Base-by-base conservation (phyloP, 495 filamentous ascomycete species). In the Daldinia caldariorum region DNA sequence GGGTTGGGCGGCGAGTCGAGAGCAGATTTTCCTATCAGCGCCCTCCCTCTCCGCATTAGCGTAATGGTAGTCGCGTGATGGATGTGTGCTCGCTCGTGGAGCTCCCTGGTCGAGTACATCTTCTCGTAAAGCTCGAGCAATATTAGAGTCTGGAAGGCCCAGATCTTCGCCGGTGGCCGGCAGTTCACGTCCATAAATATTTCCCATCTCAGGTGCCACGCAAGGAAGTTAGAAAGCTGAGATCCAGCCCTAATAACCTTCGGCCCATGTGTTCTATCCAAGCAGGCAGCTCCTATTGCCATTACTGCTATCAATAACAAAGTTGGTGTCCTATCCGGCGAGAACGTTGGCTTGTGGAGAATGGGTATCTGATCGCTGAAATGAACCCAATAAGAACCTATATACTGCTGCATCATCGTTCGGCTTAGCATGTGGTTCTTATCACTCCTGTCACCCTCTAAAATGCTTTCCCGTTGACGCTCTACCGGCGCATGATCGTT, bases 21-120 rank as follows among this genome's bases (percentile, higher is more conserved):
- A 0, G 93, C 89, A 18, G 92, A 93, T 62, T 91, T 89, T n/a
- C 93, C 94, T 68, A 97, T 95, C 22, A 99, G 82, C 8, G 94
- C 97, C 74, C 91, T 90, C 12, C 95, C 95, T 58, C 95, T 86
- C 34, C 95, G 90, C 94, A 99, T 97, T 50, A 99, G 81, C 0
- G 94, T 97, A 58, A 99, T 87, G 0, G 94, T 97, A 0, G 95
- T 97, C 26, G 94, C 96, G 77, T 99, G 95, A 66, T 97, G 94
- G 38, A 99, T 97, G 70, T 98, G 95, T 6, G 94, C 95, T 67
- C 95, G 88, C 80, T 99, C 95, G 79, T 99, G 95, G 29, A 98
- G 85, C 39, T 91, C 89, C 51, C 94, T 85, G 0, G 93, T 97
- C 29, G 93, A 93, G 76, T 94, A 97, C 88, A 95, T 93, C 83